Evolutionary conservation across 495 filamentous ascomycete species (phyloP), one percentile per base, ranked within the genome.

Genomic region (Penicillium lividum): DNA sequence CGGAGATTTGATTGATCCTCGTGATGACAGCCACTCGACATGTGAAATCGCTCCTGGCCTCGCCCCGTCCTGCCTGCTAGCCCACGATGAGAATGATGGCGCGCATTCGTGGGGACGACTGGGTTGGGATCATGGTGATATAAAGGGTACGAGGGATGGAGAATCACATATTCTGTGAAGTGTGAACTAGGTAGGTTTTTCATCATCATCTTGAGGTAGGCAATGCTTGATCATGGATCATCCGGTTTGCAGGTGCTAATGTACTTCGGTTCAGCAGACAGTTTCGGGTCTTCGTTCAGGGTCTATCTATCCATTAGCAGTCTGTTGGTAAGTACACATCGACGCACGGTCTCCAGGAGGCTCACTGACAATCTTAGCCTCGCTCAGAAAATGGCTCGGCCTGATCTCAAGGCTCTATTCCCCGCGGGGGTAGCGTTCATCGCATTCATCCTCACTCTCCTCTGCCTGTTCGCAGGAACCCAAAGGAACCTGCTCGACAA

Each of bases 381-480:
- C 27, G 16, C 15, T 33, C 47, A 31, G 47, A n/a, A 56, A 47
- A 62, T 60, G 60, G 8, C 52, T 18, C 34, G 27, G 8, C 33
- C 36, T 3, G 57, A 63, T 16, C 27, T 59, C 25, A 65, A 63
- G 28, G n/a, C 54, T n/a, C 31, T 66, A 13, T 63, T 74, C 31
- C 68, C 66, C 10, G 64, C 62, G 5, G 10, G 71, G 45, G 53
- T 61, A 9, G 79, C 79, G 13, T 77, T 87, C 29, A 80, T 77
- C 16, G 83, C 85, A 40, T 86, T 92, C 63, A 79, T 92, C 45
- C 75, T 93, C 36, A 79, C 80, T 13, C 74, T 91, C 60, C 73
- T 92, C 40, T 87, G 85, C 36, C 79, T 93, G 56, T 86, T 93
- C 60, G 86, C 90, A 4, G 90, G 90, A 33, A 74, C 79, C 8